Conservation (phyloP, 2,329 filamentous ascomycete genomes). For the Curvularia hawaiiensis region DNA sequence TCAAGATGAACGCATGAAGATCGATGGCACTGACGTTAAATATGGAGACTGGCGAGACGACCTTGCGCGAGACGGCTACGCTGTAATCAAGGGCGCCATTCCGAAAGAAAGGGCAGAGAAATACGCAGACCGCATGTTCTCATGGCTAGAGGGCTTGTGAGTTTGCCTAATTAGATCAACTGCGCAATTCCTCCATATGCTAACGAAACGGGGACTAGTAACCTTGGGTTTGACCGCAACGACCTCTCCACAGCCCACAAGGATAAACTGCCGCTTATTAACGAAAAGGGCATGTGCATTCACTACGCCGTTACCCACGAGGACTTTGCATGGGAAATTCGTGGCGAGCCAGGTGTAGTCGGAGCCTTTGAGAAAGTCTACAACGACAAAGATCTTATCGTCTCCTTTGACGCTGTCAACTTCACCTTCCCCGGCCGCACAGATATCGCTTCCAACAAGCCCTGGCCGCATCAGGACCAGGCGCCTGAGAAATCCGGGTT, state of each 20-base stretch:
- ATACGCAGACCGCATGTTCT: slow-evolving; percentile 40
- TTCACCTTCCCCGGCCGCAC: slow-evolving; percentile 40
- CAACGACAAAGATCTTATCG: slow-evolving; percentile 44
- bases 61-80: slow-evolving; percentile 19
- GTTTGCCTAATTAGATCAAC: not conserved
- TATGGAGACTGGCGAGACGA: slow-evolving; percentile 47
- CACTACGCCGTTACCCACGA: slow-evolving; percentile 49
- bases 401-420: slow-evolving; percentile 48
- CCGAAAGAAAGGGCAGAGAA: slow-evolving; percentile 48
- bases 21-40: slow-evolving; percentile 26
- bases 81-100: slow-evolving; percentile 55
- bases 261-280: slow-evolving; percentile 28
- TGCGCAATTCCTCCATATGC: not conserved
- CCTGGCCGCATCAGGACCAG: slow-evolving; percentile 47
- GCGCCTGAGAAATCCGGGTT: slow-evolving; percentile 50
- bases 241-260: slow-evolving; percentile 27
- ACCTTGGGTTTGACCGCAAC: slow-evolving; percentile 30
- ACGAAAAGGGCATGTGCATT: slow-evolving; percentile 29
- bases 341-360: slow-evolving; percentile 48
- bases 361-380: slow-evolving; percentile 36
- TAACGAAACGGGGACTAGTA: slow-evolving; percentile 8
- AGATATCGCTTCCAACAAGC: slow-evolving; percentile 30
- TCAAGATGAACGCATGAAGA: slow-evolving; percentile 13
- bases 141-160: slow-evolving; percentile 44
- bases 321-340: slow-evolving; percentile 49